A percentile compares a stretch with the other conserved stretches of the same genome.
These are phyloP conservation scores for Pneumocystis sp. DNA, from an alignment of 1,139 yeast species.

Conservation along the genomic window DNA sequence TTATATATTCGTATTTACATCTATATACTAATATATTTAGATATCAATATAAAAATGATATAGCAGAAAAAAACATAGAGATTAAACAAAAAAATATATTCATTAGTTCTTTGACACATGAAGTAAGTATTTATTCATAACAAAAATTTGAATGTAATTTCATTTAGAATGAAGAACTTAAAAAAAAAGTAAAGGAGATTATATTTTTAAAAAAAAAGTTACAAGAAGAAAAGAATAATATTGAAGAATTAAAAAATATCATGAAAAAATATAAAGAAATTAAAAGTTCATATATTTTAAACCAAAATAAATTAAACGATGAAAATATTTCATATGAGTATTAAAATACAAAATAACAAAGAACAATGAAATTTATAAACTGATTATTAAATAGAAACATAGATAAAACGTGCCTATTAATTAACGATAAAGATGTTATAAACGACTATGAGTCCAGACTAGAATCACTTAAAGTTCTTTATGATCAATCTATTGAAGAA, in stretches of 20 bases:
- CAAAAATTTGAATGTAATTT: neutral
- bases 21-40: neutral
- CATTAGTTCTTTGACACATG: neutral
- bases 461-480: neutral
- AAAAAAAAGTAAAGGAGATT: neutral
- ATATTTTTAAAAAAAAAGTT: neutral
- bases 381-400: neutral
- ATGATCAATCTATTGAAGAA: neutral
- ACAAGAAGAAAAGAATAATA: neutral
- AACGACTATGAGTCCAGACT: neutral
- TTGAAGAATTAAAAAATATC: neutral
- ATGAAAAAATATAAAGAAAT: neutral
- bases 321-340: neutral
- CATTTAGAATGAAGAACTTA: neutral
- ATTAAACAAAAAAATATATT: neutral
- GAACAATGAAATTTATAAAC: neutral
- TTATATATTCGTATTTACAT: neutral
- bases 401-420: neutral
- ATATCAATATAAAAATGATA: neutral
- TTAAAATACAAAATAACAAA: neutral
- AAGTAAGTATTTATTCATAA: neutral
- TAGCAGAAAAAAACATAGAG: neutral
- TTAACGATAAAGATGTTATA: neutral
- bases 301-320: neutral
- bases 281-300: neutral